Evolutionary conservation across 768 basidiomycete genomes (phyloP).

Genomic region (Glaciozyma martinii): DNA sequence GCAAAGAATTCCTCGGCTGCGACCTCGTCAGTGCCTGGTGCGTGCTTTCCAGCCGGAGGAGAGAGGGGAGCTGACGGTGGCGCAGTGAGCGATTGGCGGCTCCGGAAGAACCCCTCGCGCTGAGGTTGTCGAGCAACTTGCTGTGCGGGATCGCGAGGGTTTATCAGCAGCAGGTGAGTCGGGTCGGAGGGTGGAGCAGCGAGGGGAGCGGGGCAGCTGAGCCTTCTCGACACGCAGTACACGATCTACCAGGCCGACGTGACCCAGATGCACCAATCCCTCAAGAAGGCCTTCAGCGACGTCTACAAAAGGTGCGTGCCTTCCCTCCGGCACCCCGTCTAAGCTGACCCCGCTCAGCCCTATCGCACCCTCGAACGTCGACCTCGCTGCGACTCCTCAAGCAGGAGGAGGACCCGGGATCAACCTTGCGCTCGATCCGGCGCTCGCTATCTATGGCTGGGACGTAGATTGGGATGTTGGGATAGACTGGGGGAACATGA

Average conservation of each 20-base stretch:
- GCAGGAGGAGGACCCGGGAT: neutral
- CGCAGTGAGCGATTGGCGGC: conserved; percentile 17
- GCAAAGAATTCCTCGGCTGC: conserved; percentile 20
- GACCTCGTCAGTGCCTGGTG: conserved; percentile 24
- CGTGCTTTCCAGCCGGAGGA: neutral
- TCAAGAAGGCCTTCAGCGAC: conserved; percentile 21
- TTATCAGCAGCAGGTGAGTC: conserved; percentile 22
- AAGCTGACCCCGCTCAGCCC: conserved; percentile 6
- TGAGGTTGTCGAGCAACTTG: conserved; percentile 20
- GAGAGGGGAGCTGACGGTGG: neutral
- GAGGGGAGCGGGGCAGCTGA: neutral
- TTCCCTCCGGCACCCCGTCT: neutral
- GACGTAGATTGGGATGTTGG: conserved; percentile 6
- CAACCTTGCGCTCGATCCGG: conserved; percentile 8
- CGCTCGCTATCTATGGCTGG: conserved; percentile 12
- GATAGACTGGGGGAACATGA: conserved; percentile 5
- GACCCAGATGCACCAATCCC: conserved; percentile 10
- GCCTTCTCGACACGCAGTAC: neutral
- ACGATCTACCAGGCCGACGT: conserved; percentile 18
- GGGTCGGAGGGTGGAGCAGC: neutral
- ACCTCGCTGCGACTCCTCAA: neutral
- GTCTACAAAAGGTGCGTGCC: neutral
- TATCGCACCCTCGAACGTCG: conserved; percentile 1
- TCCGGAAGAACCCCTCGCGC: conserved; percentile 26
- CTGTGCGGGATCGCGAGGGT: conserved; percentile 24